Evolutionary conservation across 129 eudicot genomes (phyloP), one percentile per base, ranked within the genome.

Genomic region (Pseudognaphalium luteoalbum): DNA sequence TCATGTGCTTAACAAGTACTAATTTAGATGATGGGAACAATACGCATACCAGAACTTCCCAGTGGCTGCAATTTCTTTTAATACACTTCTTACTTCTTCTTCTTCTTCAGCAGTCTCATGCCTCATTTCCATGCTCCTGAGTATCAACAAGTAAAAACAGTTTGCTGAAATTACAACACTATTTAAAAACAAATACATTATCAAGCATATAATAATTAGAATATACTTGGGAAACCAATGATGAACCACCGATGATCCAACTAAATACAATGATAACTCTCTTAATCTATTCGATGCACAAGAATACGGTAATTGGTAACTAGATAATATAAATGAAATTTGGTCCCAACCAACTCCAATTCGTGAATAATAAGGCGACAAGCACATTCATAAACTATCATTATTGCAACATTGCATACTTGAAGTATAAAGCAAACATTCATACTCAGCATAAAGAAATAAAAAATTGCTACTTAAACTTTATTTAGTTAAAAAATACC

Each of bases 21-120:
- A 59, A 67, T 29, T n/a, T 6, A 51, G 37, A 11, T 37, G 28
- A 56, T 25, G 21, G 47, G 21, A 72, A 67, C 32, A 28, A 17
- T 37, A 3, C 66, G 19, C 88, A 75, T 88, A 92, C 98, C 98
- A 92, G 73, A 86, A 92, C 79, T 90, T 85, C 66, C 98, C 98
- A 17, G 94, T 92, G 28, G 90, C 87, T 29, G 96, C 98, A 62
- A 87, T 90, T 67, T 39, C 82, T 85, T 88, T 87, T 63, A 92
- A 67, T 3, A 88, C 33, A 34, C 80, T 62, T 77, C 73, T 83
- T 73, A 81, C 82, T 70, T 90, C 95, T 63, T 85, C 97, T 72
- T 76, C 85, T 68, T 86, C 96, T 78, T 84, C 88, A 5, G 78
- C 63, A 39, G 85, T 78, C 72, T 72, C 81, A 3, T 84, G 80